Evolutionary conservation across 2,329 filamentous ascomycete genomes (phyloP).

Genomic region (Penicillium aurantiogriseum): DNA sequence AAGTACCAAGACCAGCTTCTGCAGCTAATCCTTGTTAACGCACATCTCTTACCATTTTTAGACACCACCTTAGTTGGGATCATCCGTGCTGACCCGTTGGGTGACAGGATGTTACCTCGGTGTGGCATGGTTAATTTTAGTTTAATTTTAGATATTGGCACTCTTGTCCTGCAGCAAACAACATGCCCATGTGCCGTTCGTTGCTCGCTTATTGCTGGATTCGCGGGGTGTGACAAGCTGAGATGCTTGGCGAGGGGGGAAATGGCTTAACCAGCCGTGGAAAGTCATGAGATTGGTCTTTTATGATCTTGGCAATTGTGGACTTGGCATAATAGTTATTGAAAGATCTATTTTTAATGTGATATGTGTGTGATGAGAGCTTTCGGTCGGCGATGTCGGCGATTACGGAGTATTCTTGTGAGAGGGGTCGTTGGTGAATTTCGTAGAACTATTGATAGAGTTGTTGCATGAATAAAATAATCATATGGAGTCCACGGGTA

Average conservation of each 20-base stretch:
- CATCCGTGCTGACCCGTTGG: background rate
- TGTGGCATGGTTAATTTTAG: background rate
- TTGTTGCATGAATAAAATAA: background rate
- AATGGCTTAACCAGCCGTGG: background rate
- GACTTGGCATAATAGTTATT: background rate
- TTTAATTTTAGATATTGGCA: slow-evolving; percentile 3
- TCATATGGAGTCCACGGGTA: background rate
- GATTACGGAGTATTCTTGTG: background rate
- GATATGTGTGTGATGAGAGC: slow-evolving; percentile 1
- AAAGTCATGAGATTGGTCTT: background rate
- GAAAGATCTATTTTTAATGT: slow-evolving; percentile 6
- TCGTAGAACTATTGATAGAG: background rate
- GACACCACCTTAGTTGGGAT: background rate
- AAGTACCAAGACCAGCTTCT: background rate
- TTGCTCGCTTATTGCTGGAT: background rate
- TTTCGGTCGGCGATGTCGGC: background rate
- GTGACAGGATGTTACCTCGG: background rate
- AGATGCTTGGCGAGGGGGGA: slow-evolving; percentile 7
- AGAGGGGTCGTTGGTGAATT: background rate
- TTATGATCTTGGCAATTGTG: background rate
- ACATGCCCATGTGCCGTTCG: background rate
- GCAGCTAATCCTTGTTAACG: slow-evolving; percentile 3
- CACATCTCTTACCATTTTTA: slow-evolving; percentile 7
- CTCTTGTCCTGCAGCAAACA: background rate
- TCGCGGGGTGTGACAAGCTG: background rate